Base-by-base conservation (phyloP, 371 early-diverging fungal species). In the Mortierella sp. region DNA sequence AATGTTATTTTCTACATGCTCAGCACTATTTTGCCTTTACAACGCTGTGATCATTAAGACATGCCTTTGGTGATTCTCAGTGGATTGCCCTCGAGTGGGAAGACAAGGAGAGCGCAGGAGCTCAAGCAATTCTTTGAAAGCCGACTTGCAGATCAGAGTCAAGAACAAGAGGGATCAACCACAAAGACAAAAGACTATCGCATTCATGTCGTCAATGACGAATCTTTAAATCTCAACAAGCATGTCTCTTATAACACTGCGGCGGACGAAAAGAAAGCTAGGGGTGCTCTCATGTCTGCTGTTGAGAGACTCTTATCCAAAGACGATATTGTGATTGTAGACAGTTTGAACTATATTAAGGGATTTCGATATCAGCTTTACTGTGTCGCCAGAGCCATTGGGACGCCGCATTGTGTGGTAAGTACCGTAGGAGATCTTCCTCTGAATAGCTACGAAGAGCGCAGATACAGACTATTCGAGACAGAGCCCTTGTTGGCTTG, bases 331-430 rank as follows among this genome's bases (percentile, higher is more conserved):
- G 94, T 98, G 16, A 96, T 99, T 63, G 95, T 91, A 5, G 99
- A 99, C 81, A 89, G 91, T 38, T 85, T 97, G 84, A 99, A 99
- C 82, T 97, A 98, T 85, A 98, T 99, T 84, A 99, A 99, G 86
- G 98, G 99, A 3, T 96, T 95, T 76, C 88, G 99, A 68, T 99
- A 98, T 85, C 98, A 98, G 83, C 89, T 98, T 15, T 97, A 96
- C 84, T 97, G 98, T 83, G 86, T 97, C 19, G 94, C 97, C 0
- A 89, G 96, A 50, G 95, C 94, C 24, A 89, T 96, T 33, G 90
- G 94, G 52, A 97, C 98, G 1, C 95, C 97, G 9, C 95, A 95
- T 55, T 97, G 97, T 72, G 92, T 96, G 40, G 92, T 94, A 87
- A 77, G 84, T 33, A 40, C 36, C 10, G 19, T 36, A 22, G 41